These are phyloP conservation scores for Fusarium piperis DNA, from an alignment of 2,329 filamentous ascomycete genomes.

Conservation along the genomic window DNA sequence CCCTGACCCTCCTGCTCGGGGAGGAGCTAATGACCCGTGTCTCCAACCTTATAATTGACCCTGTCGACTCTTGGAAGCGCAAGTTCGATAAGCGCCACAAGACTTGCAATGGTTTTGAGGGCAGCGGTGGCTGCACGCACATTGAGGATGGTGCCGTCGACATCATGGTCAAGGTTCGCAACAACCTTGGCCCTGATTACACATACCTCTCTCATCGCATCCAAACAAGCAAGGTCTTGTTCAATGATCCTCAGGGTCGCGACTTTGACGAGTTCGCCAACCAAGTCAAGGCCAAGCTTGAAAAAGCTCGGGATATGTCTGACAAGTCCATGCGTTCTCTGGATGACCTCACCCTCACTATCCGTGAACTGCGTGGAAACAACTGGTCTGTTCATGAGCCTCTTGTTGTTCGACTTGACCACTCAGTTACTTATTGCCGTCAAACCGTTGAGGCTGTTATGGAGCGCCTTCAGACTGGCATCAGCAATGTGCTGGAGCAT, in stretches of 20 bases:
- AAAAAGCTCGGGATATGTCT: constrained; percentile 50
- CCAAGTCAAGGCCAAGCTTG: constrained; percentile 50
- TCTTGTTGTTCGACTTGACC: constrained; percentile 55
- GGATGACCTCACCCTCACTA: constrained; percentile 60
- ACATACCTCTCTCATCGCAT: constrained; percentile 56
- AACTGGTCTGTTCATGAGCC: constrained; percentile 60
- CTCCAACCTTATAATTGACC: constrained; percentile 53
- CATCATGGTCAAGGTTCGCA: constrained; percentile 57
- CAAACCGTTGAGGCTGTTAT: constrained; percentile 59
- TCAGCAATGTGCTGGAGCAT: constrained; percentile 58
- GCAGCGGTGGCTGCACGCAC: constrained; percentile 51
- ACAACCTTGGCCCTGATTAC: constrained; percentile 61
- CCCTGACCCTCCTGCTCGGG: constrained; percentile 56
- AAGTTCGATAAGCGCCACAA: constrained; percentile 53
- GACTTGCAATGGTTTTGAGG: constrained; percentile 49
- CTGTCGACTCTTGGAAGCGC: constrained; percentile 53
- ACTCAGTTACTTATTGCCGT: constrained; percentile 54
- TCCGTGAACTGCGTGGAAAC: constrained; percentile 57
- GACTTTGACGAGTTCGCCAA: constrained; percentile 58
- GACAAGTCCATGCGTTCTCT: constrained; percentile 54
- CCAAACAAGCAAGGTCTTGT: constrained; percentile 56
- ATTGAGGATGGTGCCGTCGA: constrained; percentile 57
- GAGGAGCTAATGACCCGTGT: constrained; percentile 60
- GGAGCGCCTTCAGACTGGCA: constrained; percentile 61
- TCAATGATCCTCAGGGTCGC: constrained; percentile 52